Evolutionary conservation across 768 basidiomycete species (phyloP), one percentile per base, ranked within the genome.

Genomic region (Aureoboletus auriporus): DNA sequence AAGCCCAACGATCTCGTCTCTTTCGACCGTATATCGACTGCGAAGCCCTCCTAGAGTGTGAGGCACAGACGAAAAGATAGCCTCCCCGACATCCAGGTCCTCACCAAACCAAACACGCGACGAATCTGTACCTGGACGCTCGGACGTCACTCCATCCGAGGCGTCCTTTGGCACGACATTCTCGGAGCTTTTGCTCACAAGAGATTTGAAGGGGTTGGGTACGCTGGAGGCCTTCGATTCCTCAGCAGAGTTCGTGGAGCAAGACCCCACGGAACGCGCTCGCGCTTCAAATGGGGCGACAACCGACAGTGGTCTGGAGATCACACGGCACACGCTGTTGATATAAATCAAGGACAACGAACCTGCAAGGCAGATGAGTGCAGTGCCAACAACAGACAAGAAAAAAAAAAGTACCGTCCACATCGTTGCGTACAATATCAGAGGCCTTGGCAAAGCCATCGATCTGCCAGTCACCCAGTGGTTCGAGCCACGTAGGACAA

Each of bases 171-270:
- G 55, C 38, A 52, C 35, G 4, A 77, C 43, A 44, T 72, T 69
- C 28, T 85, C 84, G 0, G 71, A 57, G n/a, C 79, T 78, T n/a
- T 61, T 71, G 26, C 68, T 68, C 46, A 72, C 71, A 12, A 79
- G 71, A 1, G 72, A 68, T 60, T 82, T 89, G 71, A 89, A 82
- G 4, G 82, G 76, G 51, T 82, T 84, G 7, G 83, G 72, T n/a
- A 86, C 66, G 1, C 74, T 71, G n/a, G 80, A 61, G 9, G 69
- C 53, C 26, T 59, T 53, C 10, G 34, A 35, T 23, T 63, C 65
- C 1, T 65, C 63, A 4, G 36, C 30, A n/a, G 63, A 63, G n/a
- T 55, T 55, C 7, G 45, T 40, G 6, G 52, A 46, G 10, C 51
- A 64, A 42, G 58, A 52, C 12, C 53, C 39, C 8, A 42, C 33